Conservation (phyloP, 2,329 filamentous ascomycete species). For the Diaporthe vexans region DNA sequence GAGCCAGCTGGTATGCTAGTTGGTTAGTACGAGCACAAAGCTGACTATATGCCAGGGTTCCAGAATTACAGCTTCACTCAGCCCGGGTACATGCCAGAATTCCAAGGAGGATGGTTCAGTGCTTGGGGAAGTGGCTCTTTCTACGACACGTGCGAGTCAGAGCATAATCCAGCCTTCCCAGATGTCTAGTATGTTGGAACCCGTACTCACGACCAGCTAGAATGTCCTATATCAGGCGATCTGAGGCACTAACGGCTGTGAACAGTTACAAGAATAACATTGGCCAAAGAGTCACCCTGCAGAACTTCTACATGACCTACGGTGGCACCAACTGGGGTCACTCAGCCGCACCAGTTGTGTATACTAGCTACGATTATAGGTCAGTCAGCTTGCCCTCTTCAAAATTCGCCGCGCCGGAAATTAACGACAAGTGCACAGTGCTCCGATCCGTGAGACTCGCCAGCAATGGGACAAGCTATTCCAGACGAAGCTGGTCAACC, state of each 20-base stretch:
- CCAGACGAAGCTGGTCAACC: conserved; percentile 66
- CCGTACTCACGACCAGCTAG: too few relatives aligned
- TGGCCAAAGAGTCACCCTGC: conserved; percentile 61
- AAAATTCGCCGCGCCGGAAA: background rate
- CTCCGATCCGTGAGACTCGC: conserved; percentile 67
- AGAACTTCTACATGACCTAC: conserved; percentile 66
- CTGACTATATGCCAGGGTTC: conserved; percentile 53
- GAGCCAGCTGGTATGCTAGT: background rate
- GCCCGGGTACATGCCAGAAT: conserved; percentile 66
- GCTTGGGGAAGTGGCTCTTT: conserved; percentile 64
- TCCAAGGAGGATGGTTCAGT: conserved; percentile 67
- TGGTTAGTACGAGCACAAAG: too few relatives aligned
- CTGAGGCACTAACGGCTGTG: background rate
- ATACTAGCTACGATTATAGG: conserved; percentile 59
- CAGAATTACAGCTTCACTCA: conserved; percentile 68
- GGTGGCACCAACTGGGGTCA: conserved; percentile 72
- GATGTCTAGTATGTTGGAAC: conserved; percentile 58
- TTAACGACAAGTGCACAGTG: conserved; percentile 46
- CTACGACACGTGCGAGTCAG: conserved; percentile 63
- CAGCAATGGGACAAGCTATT: conserved; percentile 66
- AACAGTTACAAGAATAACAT: conserved; percentile 66
- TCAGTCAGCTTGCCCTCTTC: conserved; percentile 28
- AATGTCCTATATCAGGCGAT: background rate
- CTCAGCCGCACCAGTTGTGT: conserved; percentile 63
- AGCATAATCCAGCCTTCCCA: conserved; percentile 62